Evolutionary conservation across 2,329 filamentous ascomycete genomes (phyloP).

Genomic region (Macroventuria anomochaeta): DNA sequence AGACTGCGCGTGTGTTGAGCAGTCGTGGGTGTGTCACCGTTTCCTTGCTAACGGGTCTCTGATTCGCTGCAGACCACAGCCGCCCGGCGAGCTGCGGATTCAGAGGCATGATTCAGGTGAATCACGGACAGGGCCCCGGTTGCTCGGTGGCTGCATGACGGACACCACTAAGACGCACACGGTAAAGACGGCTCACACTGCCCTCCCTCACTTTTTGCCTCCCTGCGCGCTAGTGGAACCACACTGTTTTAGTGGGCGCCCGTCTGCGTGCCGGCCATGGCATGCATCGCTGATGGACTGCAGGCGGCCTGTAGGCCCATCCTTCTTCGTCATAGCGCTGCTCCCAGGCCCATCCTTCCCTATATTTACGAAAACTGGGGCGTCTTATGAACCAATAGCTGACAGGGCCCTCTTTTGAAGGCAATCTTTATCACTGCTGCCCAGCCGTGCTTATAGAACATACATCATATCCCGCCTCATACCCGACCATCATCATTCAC

Average conservation of each 20-base stretch:
- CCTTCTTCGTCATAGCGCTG: slow-evolving; percentile 49
- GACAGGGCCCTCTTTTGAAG: slow-evolving; percentile 21
- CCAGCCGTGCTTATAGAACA: slow-evolving; percentile 46
- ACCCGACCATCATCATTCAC: slow-evolving; percentile 23
- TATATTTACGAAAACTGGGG: slow-evolving; percentile 49
- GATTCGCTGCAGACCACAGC: slow-evolving; percentile 31
- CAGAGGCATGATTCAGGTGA: slow-evolving; percentile 33
- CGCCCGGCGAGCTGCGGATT: slow-evolving; percentile 33
- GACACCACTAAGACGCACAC: slow-evolving; percentile 21
- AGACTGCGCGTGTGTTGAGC: slow-evolving; percentile 25
- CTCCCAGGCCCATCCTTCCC: slow-evolving; percentile 44
- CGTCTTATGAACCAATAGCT: slow-evolving; percentile 37
- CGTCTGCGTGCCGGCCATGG: slow-evolving; percentile 35
- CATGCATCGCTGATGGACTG: slow-evolving; percentile 39
- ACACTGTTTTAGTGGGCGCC: slow-evolving; percentile 31
- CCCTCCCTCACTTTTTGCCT: slow-evolving; percentile 33
- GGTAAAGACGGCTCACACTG: slow-evolving; percentile 28
- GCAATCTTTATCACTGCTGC: slow-evolving; percentile 43
- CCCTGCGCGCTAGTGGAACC: slow-evolving; percentile 35
- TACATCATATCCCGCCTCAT: slow-evolving; percentile 49
- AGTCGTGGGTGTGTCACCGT: slow-evolving; percentile 33
- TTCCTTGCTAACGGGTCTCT: slow-evolving; percentile 21
- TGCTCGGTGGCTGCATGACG: slow-evolving; percentile 31
- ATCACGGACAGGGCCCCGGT: slow-evolving; percentile 32
- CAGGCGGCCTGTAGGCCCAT: slow-evolving; percentile 40